Base-by-base conservation (phyloP, 2,329 filamentous ascomycete species). In the Clonostachys rosea region DNA sequence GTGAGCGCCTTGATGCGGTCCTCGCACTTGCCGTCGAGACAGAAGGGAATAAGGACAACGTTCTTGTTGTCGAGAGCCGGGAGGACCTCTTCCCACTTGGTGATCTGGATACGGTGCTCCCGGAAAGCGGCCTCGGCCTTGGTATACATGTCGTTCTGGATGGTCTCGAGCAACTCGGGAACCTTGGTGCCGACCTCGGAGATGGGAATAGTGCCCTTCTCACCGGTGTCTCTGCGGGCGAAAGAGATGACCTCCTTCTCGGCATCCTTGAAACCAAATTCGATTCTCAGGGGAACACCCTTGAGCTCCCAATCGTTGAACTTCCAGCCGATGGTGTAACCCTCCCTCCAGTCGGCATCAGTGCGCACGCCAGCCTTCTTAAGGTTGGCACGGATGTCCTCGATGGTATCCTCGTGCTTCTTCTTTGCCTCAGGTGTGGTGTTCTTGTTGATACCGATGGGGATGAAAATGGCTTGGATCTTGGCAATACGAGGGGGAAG, bases 271-370 rank as follows among this genome's bases (percentile, higher is more conserved):
- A 94, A 92, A 6, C 95, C 95, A 62, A 96, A 96, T 68, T 99
- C 94, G 49, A 99, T 79, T 50, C 94, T 87, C 36, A 99, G 81
- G 42, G 95, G 94, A 40, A 97, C 87, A 64, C 95, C 94, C 71
- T 92, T 95, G 58, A 97, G 79, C 68, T 99, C 95, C 90, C 91
- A 96, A 70, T 99, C 91, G 71, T 95, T 95, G 77, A 99, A 99
- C 71, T 99, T 99, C 85, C 88, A 97, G 54, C 90, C 91, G 37
- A 94, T 91, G 50, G 91, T 83, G 83, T 97, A 96, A 55, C 87
- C 88, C 45, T 97, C 92, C 50, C 95, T 86, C 64, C 83, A 79
- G 64, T 99, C 94, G 45, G 85, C 81, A 54, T 95, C 87, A 49
- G 83, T 81, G 49, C 94, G 88, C 37, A 99, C 75, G 47, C 85